Percentiles rank a stretch among this genome's conserved stretches.
Evolutionary conservation across 148 eudicot genomes (phyloP).

Genomic region (Rhododendron ovatum): DNA sequence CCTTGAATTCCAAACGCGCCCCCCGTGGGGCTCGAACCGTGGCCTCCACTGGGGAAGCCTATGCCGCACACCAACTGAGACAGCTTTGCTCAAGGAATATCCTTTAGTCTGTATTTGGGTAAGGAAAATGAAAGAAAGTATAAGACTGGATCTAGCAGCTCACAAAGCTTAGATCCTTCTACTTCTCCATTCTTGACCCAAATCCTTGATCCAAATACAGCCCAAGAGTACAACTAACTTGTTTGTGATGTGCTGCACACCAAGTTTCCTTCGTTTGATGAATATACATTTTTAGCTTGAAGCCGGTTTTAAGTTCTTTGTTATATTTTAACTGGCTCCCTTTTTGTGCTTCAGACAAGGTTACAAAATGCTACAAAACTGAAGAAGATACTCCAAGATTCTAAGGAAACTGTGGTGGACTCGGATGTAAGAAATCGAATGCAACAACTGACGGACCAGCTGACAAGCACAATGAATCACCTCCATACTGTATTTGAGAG

Average conservation of each 20-base stretch:
- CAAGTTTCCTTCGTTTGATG: not conserved
- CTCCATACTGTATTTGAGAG: conserved; percentile 56
- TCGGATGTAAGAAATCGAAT: conserved; percentile 58
- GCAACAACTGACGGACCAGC: conserved; percentile 60
- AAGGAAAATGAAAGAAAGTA: not conserved
- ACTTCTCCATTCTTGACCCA: not conserved
- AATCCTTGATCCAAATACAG: not conserved
- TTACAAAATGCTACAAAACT: conserved; percentile 52
- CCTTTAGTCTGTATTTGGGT: not conserved
- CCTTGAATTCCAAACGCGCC: too few relatives aligned
- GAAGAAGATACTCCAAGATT: conserved; percentile 70
- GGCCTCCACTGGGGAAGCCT: too few relatives aligned
- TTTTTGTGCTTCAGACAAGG: conserved; percentile 32
- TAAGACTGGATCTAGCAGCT: not conserved
- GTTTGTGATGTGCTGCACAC: not conserved
- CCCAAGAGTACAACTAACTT: not conserved
- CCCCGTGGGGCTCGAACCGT: too few relatives aligned
- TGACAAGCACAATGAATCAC: conserved; percentile 41
- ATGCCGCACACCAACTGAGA: too few relatives aligned
- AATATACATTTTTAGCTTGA: not conserved
- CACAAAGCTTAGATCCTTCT: not conserved
- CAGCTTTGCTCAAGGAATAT: not conserved
- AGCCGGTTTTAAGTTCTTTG: not conserved
- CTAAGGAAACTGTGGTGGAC: conserved; percentile 47
- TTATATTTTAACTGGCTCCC: not conserved